Evolutionary conservation across 495 filamentous ascomycete genomes (phyloP), one percentile per base, ranked within the genome.

Genomic region (Tuber borchii): DNA sequence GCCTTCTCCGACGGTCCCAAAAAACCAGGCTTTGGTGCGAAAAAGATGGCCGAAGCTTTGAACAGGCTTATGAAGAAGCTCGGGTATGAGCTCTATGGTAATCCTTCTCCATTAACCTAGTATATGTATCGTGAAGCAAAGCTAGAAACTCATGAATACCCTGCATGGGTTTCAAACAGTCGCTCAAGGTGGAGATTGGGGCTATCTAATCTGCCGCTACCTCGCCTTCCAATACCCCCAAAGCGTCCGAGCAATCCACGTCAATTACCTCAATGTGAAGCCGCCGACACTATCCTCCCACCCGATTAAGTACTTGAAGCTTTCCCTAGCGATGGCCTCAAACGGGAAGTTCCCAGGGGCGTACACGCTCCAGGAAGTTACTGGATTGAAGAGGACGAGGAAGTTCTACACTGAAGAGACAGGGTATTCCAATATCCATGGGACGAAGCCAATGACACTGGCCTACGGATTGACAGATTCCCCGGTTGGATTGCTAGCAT

Each of bases 21-120:
- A 65, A 87, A 88, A 82, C 88, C 88, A 75, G 87, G 88, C 1
- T 89, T 91, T 56, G 86, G 85, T 1, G 83, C 91, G 42, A 83
- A 82, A 31, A 87, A 92, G 75, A 90, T 93, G 42, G 92, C 90
- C 10, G 87, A 88, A 69, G 83, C 87, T 5, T 83, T 89, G 72
- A 85, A 93, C 82, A 87, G 86, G 3, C 86, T 95, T 2, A 94
- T 95, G 92, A 77, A 87, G 14, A 84, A 86, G 69, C 87, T 94
- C 12, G 88, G 88, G 0, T 94, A 95, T 84, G 75, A 83, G 20
- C 80, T 88, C 74, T 94, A 95, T 82, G 84, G 56, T 65, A 65
- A 34, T 14, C 26, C 56, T 6, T 65, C 56, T 19, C 56, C 0
- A 34, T 34, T 34, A 31, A 8, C 14, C 14, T 31, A 19, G 26